Conservation (phyloP, 2,329 filamentous ascomycete genomes). For the Aureobasidium namibiae region DNA sequence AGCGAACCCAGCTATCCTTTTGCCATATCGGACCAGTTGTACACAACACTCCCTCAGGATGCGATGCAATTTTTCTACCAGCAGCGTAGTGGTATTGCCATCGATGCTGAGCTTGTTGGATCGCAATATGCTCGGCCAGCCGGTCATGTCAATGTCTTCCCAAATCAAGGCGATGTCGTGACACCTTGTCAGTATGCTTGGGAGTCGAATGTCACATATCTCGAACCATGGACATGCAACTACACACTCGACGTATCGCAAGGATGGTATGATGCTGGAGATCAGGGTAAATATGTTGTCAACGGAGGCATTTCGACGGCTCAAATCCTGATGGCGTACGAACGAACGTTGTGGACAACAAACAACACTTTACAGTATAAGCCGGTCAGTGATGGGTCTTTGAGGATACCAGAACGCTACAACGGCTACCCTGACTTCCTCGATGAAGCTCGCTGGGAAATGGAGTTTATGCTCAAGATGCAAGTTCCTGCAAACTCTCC, state of each 20-base stretch:
- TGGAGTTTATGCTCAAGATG: constrained; percentile 14
- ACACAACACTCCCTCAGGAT: constrained; percentile 11
- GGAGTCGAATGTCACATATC: constrained; percentile 13
- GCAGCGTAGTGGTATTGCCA: constrained; percentile 15
- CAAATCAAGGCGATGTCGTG: constrained; percentile 12
- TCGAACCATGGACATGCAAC: constrained; percentile 15
- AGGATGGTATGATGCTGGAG: constrained; percentile 15
- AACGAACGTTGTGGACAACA: not conserved
- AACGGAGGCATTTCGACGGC: constrained; percentile 14
- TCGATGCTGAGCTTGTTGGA: constrained; percentile 12
- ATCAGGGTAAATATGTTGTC: constrained; percentile 15
- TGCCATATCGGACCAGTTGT: constrained; percentile 3
- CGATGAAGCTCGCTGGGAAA: constrained; percentile 15
- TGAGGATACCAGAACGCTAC: constrained; percentile 12
- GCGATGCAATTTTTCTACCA: constrained; percentile 15
- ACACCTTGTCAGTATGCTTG: constrained; percentile 12
- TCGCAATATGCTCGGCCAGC: constrained; percentile 12
- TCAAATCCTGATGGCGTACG: constrained; percentile 14
- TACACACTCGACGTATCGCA: constrained; percentile 13
- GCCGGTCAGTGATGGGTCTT: constrained; percentile 10
- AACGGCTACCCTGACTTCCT: constrained; percentile 14
- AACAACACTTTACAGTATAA: not conserved
- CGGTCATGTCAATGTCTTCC: constrained; percentile 10
- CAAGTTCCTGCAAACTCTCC: constrained; percentile 12
- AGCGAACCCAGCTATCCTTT: constrained; percentile 9